These are phyloP conservation scores for Danielia reshetovae DNA, from an alignment of 805 yeast species.

Conservation along the genomic window DNA sequence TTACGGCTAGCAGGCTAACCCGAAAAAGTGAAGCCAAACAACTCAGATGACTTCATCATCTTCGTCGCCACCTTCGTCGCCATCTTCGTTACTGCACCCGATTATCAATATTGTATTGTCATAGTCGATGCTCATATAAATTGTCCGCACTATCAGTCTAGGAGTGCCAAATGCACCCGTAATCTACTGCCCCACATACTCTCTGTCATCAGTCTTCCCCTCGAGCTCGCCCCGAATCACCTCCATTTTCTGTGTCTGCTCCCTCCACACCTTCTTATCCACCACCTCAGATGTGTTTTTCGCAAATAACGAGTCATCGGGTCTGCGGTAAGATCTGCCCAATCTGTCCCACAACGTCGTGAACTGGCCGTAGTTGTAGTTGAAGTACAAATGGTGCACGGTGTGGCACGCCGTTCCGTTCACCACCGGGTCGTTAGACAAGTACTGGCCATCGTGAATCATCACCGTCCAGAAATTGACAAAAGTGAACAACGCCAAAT, in stretches of 20 bases:
- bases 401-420: slow-evolving; percentile 99
- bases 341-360: slow-evolving; percentile 97
- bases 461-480: slow-evolving; percentile 98
- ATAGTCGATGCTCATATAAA: too few species aligned
- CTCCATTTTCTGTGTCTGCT: slow-evolving; percentile 74
- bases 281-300: slow-evolving; percentile 51
- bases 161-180: too few species aligned
- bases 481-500: slow-evolving; percentile 77
- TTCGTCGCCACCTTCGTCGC: too few species aligned
- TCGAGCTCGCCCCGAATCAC: slow-evolving; percentile 74
- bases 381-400: slow-evolving; percentile 92
- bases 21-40: too few species aligned
- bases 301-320: slow-evolving; percentile 76
- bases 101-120: too few species aligned
- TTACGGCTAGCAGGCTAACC: too few species aligned
- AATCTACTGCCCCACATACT: slow-evolving; percentile 42
- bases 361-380: slow-evolving; percentile 97
- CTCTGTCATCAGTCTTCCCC: slow-evolving; percentile 73
- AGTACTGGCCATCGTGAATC: slow-evolving; percentile 97
- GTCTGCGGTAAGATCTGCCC: slow-evolving; percentile 89
- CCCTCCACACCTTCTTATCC: slow-evolving; percentile 60
- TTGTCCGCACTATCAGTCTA: too few species aligned
- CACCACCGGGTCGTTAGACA: slow-evolving; percentile 88
- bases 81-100: too few species aligned
- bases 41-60: too few species aligned